Base-by-base conservation (phyloP, 768 basidiomycete genomes). In the Scleroderma bovista region DNA sequence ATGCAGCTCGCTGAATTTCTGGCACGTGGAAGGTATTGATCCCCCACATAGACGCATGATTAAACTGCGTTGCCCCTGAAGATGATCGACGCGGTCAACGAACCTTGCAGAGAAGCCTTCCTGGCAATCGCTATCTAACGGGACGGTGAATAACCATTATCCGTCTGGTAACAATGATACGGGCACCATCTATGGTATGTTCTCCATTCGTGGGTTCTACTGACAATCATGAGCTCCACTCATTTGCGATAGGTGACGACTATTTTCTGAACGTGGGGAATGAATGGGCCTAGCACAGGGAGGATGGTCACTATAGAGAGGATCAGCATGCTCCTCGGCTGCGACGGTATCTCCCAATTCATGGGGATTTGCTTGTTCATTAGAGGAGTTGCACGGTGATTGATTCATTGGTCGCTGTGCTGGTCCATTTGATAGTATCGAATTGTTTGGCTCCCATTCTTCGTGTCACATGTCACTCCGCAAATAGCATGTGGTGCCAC, bases 41-140 rank as follows among this genome's bases (percentile, higher is more conserved):
- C 24, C 26, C 4, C 24, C 22, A 6, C 29, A 48, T n/a, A 20
- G 4, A 9, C 3, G 7, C 17, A 31, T 13, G 12, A 36, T 13
- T 36, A 43, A 17, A 23, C 46, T 47, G 3, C 20, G 6, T 24
- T 54, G 47, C 38, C 26, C 12, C 33, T 23, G 43, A 46, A 77
- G 73, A 69, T 83, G 32, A 58, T 84, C 47, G 61, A 60, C 50
- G 69, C 69, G 42, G 78, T 76, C 24, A n/a, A 80, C 76, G 1
- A 57, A 65, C 13, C 61, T 81, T 10, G 79, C 79, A 1, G 84
- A 82, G 83, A 66, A 70, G 24, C 78, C 80, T 16, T 59, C 68
- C 15, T 85, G 82, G 80, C 75, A 83, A 57, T 83, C 80, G 57
- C 62, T 85, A 37, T 77, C 82, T 2, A 82, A 84, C 58, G 83